Evolutionary conservation across 768 basidiomycete genomes (phyloP), one percentile per base, ranked within the genome.

Genomic region (Tylopilus sp.): DNA sequence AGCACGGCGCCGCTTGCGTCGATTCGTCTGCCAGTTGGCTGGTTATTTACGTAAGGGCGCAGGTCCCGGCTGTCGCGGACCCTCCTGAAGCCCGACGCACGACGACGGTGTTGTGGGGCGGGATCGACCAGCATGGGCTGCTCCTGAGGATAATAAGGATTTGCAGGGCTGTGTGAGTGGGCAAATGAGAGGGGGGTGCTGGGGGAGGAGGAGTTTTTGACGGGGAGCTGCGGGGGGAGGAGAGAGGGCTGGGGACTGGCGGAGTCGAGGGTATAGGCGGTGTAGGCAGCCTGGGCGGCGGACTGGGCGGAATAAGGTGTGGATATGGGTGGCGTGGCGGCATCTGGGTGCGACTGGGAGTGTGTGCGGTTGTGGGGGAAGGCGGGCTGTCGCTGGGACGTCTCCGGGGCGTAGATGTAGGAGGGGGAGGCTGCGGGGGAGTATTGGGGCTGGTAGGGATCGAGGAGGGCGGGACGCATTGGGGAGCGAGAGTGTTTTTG

Each of bases 61-160:
- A 95, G 71, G 70, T 97, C 94, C 53, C 82, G 79, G 57, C 72
- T 74, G 58, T 86, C 86, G 54, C 86, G 82, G 17, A 97, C 80
- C 53, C 88, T 79, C 64, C 87, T 80, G 64, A 95, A 87, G 20
- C 90, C 95, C 50, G 81, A 77, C 9, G 84, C 78, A 31, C 88
- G 79, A 61, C 85, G 79, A 67, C 81, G 84, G 54, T 80, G 80
- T 30, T 73, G 72, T 15, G 71, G 55, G 69, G 78, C 50, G 58
- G 71, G 63, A 65, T 90, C 89, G n/a, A 91, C 82, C 39, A 75
- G 71, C 88, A 90, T 90, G 51, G 80, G 61, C 52, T 87, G 84
- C 52, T 85, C 82, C 57, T 81, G 79, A 17, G 80, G 66, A 57
- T 82, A 85, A 54, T 80, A 79, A 39, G 81, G 82, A 48, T 75